A percentile compares a stretch with the other conserved stretches of the same genome.
These are phyloP conservation scores for Fusarium pseudocircinatum DNA, from an alignment of 2,329 filamentous ascomycete species.

Conservation along the genomic window DNA sequence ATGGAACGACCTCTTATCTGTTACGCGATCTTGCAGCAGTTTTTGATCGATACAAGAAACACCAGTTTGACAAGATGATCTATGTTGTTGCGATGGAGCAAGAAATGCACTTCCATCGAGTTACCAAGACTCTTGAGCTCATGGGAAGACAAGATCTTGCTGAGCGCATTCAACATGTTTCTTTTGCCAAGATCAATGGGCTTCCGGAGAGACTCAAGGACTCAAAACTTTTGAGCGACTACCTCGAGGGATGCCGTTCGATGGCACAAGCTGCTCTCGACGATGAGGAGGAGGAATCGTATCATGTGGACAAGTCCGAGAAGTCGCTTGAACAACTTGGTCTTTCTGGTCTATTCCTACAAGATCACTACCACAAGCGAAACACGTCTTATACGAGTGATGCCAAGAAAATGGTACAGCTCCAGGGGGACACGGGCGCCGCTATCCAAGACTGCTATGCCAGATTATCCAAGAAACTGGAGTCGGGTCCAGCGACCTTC, in stretches of 20 bases:
- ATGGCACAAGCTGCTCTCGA: conserved; percentile 1
- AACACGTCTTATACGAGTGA: conserved; percentile 38
- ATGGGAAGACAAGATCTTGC: conserved; percentile 49
- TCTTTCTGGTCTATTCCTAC: conserved; percentile 29
- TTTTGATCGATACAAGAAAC: conserved; percentile 67
- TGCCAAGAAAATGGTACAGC: neutral
- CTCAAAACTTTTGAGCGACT: conserved; percentile 33
- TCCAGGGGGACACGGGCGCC: neutral
- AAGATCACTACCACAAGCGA: conserved; percentile 43
- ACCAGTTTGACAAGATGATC: conserved; percentile 79
- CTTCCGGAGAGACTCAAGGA: conserved; percentile 24
- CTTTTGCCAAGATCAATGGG: conserved; percentile 64
- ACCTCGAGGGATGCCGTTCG: conserved; percentile 20
- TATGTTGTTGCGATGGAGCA: conserved; percentile 79
- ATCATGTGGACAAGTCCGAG: conserved; percentile 18
- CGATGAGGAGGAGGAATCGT: conserved; percentile 10
- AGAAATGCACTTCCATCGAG: conserved; percentile 75
- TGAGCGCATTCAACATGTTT: conserved; percentile 49
- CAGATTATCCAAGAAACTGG: neutral
- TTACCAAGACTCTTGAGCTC: conserved; percentile 67
- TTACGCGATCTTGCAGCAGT: conserved; percentile 78
- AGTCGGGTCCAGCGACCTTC: rapidly evolving
- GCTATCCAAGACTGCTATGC: neutral
- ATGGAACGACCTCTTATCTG: conserved; percentile 58
- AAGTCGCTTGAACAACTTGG: conserved; percentile 18